Conservation (phyloP, 345 rosid species). For the Geranium brycei region DNA sequence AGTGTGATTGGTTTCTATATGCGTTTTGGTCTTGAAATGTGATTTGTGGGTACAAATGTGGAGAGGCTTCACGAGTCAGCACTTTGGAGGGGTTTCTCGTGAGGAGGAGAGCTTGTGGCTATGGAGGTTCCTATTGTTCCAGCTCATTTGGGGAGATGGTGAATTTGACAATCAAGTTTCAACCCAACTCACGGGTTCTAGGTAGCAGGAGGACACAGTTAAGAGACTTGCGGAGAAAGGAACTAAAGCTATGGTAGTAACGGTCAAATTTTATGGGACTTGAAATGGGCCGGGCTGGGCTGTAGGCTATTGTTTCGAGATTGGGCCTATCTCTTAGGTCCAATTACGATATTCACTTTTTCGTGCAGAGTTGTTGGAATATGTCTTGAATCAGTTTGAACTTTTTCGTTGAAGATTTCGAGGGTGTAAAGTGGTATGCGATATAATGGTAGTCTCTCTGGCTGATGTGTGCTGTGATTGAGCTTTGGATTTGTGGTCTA, state of each 20-base stretch:
- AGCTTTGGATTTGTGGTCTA: too few species aligned
- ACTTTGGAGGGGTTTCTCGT: not conserved
- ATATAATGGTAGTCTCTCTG: too few species aligned
- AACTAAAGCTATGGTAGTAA: not conserved
- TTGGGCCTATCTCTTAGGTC: too few species aligned
- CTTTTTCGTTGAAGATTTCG: too few species aligned
- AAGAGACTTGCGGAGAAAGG: not conserved
- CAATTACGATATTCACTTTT: too few species aligned
- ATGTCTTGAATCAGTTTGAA: too few species aligned
- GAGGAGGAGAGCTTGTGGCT: not conserved
- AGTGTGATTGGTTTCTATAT: not conserved
- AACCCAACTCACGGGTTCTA: not conserved
- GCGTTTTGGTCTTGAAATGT: not conserved
- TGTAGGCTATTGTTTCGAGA: too few species aligned
- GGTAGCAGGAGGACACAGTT: not conserved
- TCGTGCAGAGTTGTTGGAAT: too few species aligned
- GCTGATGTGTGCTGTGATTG: too few species aligned
- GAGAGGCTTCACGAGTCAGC: not conserved
- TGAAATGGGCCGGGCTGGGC: not conserved
- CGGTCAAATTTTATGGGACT: not conserved
- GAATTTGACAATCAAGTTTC: not conserved
- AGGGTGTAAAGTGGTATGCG: too few species aligned
- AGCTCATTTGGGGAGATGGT: not conserved
- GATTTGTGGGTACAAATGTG: not conserved
- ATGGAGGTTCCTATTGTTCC: not conserved